Percentiles rank a stretch among this genome's conserved stretches.
These are phyloP conservation scores for Verticillium nubilum DNA, from an alignment of 2,329 filamentous ascomycete species.

Conservation along the genomic window DNA sequence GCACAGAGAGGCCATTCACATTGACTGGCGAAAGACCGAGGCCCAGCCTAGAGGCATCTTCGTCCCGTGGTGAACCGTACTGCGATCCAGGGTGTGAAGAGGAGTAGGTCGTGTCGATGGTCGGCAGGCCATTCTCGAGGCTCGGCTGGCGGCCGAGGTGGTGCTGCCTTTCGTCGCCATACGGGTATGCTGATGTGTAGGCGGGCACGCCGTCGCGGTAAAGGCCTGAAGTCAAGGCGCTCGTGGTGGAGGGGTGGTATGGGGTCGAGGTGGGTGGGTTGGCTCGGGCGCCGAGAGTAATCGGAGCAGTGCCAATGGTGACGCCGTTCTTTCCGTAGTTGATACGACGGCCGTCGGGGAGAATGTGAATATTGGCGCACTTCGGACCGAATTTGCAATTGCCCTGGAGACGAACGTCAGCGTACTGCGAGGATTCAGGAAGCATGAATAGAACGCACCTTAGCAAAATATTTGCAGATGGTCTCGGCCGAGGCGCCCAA, in stretches of 20 bases:
- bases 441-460: constrained; percentile 52
- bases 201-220: constrained; percentile 36
- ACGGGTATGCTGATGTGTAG: constrained; percentile 32
- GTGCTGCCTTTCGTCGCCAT: constrained; percentile 34
- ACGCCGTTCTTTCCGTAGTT: constrained; percentile 71
- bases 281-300: constrained; percentile 62
- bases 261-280: constrained; percentile 48
- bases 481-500: constrained; percentile 79
- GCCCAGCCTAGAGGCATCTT: constrained; percentile 46
- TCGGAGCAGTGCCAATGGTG: constrained; percentile 52
- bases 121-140: constrained; percentile 50
- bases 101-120: constrained; percentile 53
- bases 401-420: constrained; percentile 50
- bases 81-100: constrained; percentile 43
- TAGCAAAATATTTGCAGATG: constrained; percentile 98
- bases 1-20: constrained; percentile 71
- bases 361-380: constrained; percentile 92
- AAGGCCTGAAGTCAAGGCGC: constrained; percentile 57
- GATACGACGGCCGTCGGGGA: constrained; percentile 87
- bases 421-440: constrained; percentile 10
- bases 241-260: constrained; percentile 56
- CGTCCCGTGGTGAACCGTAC: constrained; percentile 78
- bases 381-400: constrained; percentile 99
- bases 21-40: constrained; percentile 73
- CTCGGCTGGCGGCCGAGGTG: constrained; percentile 42